Evolutionary conservation across 176 grass and related monocot species (phyloP).

Genomic region (Elaeis guineensis): DNA sequence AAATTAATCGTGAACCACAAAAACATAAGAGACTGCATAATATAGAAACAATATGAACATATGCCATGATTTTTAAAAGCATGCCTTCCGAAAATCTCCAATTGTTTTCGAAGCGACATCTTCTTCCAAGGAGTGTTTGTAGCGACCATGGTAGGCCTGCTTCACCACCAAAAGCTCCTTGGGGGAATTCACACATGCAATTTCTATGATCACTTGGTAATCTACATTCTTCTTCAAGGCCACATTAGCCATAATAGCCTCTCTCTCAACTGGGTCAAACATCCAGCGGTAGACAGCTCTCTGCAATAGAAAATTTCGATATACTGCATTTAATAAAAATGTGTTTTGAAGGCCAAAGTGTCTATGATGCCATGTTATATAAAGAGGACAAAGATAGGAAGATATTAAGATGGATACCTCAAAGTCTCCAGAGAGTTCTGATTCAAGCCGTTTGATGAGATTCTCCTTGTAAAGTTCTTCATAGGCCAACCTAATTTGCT

Average conservation of each 20-base stretch:
- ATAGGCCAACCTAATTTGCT: conserved; percentile 48
- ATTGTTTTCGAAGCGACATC: conserved; percentile 45
- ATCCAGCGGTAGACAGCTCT: conserved; percentile 67
- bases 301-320: conserved; percentile 19
- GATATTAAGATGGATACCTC: conserved; percentile 31
- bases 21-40: neutral
- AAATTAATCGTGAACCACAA: neutral
- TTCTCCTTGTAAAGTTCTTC: conserved; percentile 51
- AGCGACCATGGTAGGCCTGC: conserved; percentile 56
- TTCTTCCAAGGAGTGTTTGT: conserved; percentile 68
- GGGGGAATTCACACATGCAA: conserved; percentile 50
- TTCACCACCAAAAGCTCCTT: conserved; percentile 54
- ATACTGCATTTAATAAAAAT: neutral
- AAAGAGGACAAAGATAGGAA: neutral
- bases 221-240: conserved; percentile 42
- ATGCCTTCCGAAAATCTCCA: conserved; percentile 46
- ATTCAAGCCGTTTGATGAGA: conserved; percentile 53
- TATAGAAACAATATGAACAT: neutral
- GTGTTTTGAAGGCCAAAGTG: neutral
- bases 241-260: conserved; percentile 49
- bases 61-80: neutral
- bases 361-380: no score
- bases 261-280: conserved; percentile 49
- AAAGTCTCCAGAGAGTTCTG: conserved; percentile 67
- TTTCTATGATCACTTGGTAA: conserved; percentile 50